Evolutionary conservation across 352 stramenopile genomes (phyloP), one percentile per base, ranked within the genome.

Genomic region (Pseudoperonospora humuli): DNA sequence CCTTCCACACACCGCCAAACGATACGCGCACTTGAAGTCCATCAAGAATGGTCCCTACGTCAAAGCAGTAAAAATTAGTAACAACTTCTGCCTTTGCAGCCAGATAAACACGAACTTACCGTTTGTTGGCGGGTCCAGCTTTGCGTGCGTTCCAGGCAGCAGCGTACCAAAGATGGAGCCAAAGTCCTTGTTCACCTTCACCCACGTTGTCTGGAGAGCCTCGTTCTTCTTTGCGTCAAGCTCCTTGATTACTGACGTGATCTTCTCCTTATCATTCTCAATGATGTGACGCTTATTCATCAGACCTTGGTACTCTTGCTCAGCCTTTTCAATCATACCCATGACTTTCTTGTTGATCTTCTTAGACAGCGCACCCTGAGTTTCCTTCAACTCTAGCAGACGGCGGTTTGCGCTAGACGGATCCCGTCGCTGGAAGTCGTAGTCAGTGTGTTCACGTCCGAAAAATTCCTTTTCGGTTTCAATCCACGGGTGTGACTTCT

Each of bases 311-410:
- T 99, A 99, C 61, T 99, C 96, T 36, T 95, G 82, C 67, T 99
- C 96, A 0, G 96, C 96, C 72, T 98, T 99, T 42, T 99, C 97
- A 61, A 99, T 98, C 95, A 99, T 98, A 24, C 93, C 95, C 94
- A 99, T 98, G 4, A 99, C 96, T 56, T 99, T 99, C 64, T 99
- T 99, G 75, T 99, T 99, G 50, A 99, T 97, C 57, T 98, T 99
- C 60, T 98, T 97, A 0, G 74, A 93, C 33, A 99, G 61, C 29
- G 74, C 74, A 18, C 84, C 86, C 61, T 99, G 95, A 29, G 93
- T 93, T 53, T 84, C 74, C 64, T 98, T 93, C 1, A 99, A 56
- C 21, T 86, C 72, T 33, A 96, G 56, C 2, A 99, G 63, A 29
- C 95, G 72, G 10, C 75, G 70, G 50, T 85, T 89, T 11, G 92